phyloP scores from a whole-genome alignment of 768 basidiomycete species.

The Rhodotorula sphaerocarpa region DNA sequence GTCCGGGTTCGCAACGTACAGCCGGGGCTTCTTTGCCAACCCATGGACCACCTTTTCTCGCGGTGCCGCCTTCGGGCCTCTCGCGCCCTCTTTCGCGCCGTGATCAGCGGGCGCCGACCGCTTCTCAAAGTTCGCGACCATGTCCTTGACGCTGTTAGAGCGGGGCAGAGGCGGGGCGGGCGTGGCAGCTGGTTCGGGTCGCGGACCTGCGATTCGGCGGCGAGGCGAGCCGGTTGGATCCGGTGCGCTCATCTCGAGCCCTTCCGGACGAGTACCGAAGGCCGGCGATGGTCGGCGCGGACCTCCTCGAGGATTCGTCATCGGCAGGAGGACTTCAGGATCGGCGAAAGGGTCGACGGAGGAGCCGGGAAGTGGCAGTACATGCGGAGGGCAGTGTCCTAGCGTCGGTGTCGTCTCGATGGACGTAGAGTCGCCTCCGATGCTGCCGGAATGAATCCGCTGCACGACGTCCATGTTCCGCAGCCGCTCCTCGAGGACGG shows the following conservation, averaged over 20 bases:
- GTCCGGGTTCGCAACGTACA: slow-evolving; percentile 29
- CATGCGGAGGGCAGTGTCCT: background rate
- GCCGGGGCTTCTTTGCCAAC: slow-evolving; percentile 22
- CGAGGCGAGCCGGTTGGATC: too few species aligned
- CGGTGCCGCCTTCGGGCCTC: too few species aligned
- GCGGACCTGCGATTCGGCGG: slow-evolving; percentile 1
- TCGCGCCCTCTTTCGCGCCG: too few species aligned
- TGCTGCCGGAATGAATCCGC: slow-evolving; percentile 17
- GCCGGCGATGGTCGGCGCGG: too few species aligned
- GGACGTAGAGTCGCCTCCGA: background rate
- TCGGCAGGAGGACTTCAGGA: too few species aligned
- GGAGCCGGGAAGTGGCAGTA: too few species aligned
- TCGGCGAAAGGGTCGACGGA: too few species aligned
- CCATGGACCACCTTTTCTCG: slow-evolving; percentile 22
- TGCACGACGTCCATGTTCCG: slow-evolving; percentile 32
- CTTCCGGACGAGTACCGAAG: too few species aligned
- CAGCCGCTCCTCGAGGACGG: slow-evolving; percentile 30
- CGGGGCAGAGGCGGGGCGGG: background rate
- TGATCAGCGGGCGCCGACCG: background rate
- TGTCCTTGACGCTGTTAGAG: slow-evolving; percentile 23
- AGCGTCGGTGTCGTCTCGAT: slow-evolving; percentile 8
- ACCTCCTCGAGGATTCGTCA: too few species aligned
- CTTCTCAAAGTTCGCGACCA: slow-evolving; percentile 22
- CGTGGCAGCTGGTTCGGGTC: background rate
- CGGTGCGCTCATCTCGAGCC: background rate